Evolutionary conservation across 225 moss, liverwort and hornwort species (phyloP).

Genomic region (Ulota crispa): DNA sequence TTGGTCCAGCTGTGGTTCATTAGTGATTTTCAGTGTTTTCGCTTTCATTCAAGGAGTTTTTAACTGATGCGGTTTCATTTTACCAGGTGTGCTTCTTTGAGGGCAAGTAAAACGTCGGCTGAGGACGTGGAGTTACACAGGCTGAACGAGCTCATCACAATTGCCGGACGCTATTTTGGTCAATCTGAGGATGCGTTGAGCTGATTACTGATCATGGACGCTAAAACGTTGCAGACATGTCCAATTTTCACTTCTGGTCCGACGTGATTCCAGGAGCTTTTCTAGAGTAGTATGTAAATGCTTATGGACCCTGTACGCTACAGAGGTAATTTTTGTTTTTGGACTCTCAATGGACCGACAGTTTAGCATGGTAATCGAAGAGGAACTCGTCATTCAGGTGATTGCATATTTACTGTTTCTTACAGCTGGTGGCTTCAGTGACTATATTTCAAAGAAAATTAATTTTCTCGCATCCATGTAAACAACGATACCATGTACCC

Average conservation of each 20-base stretch:
- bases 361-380: slow-evolving; percentile 25
- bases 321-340: slow-evolving; percentile 18
- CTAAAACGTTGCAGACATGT: slow-evolving; percentile 13
- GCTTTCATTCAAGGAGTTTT: background rate
- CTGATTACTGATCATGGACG: slow-evolving; percentile 23
- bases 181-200: slow-evolving; percentile 67
- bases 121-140: slow-evolving; percentile 66
- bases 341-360: slow-evolving; percentile 17
- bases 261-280: slow-evolving; percentile 7
- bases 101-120: slow-evolving; percentile 51
- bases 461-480: slow-evolving; percentile 20
- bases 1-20: background rate
- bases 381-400: slow-evolving; percentile 29
- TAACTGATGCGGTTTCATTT: slow-evolving; percentile 13
- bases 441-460: slow-evolving; percentile 19
- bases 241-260: background rate
- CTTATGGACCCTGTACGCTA: slow-evolving; percentile 3
- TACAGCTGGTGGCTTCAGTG: slow-evolving; percentile 5
- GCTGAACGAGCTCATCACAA: slow-evolving; percentile 70
- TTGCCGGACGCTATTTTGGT: slow-evolving; percentile 86
- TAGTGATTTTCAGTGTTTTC: background rate
- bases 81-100: slow-evolving; percentile 64
- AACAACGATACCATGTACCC: background rate
- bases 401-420: slow-evolving; percentile 18
- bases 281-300: slow-evolving; percentile 28